Conservation (phyloP, 179 eudicot species). For the Silene coronaria region DNA sequence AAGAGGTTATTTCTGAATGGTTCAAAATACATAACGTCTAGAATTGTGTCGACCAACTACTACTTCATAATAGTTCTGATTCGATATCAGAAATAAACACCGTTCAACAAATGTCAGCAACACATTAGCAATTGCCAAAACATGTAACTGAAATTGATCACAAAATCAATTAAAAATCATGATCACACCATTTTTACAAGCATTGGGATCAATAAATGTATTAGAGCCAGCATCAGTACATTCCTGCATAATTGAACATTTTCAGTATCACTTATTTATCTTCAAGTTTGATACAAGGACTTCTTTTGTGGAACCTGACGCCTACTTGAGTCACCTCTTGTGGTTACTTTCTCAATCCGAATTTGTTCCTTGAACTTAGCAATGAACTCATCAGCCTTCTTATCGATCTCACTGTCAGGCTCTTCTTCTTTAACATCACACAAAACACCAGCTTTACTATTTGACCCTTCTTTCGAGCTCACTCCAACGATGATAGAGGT, state of each 20-base stretch:
- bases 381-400: slow-evolving; percentile 62
- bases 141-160: not conserved
- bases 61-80: too few species aligned
- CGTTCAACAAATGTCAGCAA: too few species aligned
- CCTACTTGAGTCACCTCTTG: slow-evolving; percentile 27
- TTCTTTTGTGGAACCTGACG: slow-evolving; percentile 9
- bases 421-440: slow-evolving; percentile 28
- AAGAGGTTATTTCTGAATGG: too few species aligned
- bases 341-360: slow-evolving; percentile 46
- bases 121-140: not conserved
- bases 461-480: slow-evolving; percentile 24
- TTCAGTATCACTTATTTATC: not conserved
- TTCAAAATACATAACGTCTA: too few species aligned
- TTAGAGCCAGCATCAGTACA: not conserved
- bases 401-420: slow-evolving; percentile 42
- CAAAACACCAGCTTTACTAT: slow-evolving; percentile 14
- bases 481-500: slow-evolving; percentile 29
- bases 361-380: slow-evolving; percentile 65
- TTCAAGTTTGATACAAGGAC: slow-evolving; percentile 13
- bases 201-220: not conserved
- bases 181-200: slow-evolving; percentile 2
- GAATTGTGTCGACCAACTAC: too few species aligned
- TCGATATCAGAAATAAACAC: too few species aligned
- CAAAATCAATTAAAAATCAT: not conserved
- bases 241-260: not conserved